These are phyloP conservation scores for Starmera amethionina DNA, from an alignment of 805 yeast species.

Conservation along the genomic window DNA sequence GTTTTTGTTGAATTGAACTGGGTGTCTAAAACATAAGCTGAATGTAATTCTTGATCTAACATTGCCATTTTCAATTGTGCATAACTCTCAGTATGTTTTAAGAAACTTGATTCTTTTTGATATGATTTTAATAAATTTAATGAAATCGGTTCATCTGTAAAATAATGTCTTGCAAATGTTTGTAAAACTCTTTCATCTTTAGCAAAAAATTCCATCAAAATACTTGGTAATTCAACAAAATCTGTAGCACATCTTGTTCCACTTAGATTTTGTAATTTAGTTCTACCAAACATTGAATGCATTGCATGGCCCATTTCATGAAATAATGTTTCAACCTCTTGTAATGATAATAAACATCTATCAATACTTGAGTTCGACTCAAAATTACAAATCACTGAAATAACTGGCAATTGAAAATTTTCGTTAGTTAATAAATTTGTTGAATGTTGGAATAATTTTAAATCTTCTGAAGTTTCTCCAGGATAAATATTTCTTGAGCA, in stretches of 20 bases:
- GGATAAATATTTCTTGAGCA: constrained; percentile 77
- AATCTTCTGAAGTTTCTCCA: constrained; percentile 34
- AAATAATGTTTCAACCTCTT: constrained; percentile 87
- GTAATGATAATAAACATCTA: constrained; percentile 53
- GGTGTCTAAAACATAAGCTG: constrained; percentile 23
- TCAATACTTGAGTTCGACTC: constrained; percentile 27
- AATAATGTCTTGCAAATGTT: constrained; percentile 58
- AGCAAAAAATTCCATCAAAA: constrained; percentile 92
- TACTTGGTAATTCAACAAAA: constrained; percentile 93
- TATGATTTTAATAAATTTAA: constrained; percentile 36
- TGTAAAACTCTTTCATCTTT: constrained; percentile 67
- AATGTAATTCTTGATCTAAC: constrained; percentile 74
- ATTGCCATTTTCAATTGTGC: constrained; percentile 87
- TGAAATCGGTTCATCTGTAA: constrained; percentile 54
- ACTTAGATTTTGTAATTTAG: constrained; percentile 80
- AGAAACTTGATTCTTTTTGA: constrained; percentile 38
- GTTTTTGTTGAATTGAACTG: constrained; percentile 47
- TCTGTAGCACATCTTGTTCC: constrained; percentile 96
- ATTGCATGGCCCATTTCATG: constrained; percentile 99
- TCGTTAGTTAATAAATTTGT: constrained; percentile 27
- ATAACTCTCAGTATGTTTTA: constrained; percentile 65
- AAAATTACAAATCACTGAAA: constrained; percentile 84
- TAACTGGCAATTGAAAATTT: constrained; percentile 75
- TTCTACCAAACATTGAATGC: constrained; percentile 94
- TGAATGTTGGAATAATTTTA: constrained; percentile 24